Percentiles rank a stretch among this genome's conserved stretches.
Conservation (phyloP, 202 grass and related monocot genomes). For the Schoenoplectus tabernaemontani region DNA sequence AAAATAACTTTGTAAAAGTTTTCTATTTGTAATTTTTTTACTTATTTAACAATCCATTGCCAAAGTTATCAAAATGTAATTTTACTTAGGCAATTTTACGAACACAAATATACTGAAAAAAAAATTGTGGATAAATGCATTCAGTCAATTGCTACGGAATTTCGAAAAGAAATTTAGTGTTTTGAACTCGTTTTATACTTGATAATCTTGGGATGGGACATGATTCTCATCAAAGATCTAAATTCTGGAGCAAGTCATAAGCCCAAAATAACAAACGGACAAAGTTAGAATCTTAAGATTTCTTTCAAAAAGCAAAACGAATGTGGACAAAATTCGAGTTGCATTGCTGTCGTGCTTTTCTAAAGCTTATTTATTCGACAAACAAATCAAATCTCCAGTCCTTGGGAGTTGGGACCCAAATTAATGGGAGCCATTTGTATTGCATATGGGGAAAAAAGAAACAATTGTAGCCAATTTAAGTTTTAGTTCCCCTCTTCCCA, state of each 20-base stretch:
- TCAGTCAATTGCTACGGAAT: no score
- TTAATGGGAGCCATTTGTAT: not conserved
- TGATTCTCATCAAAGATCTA: not conserved
- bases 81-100: no score
- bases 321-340: not conserved
- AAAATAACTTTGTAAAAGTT: no score
- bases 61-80: no score
- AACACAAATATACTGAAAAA: no score
- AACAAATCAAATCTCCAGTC: not conserved
- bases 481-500: not conserved
- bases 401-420: not conserved
- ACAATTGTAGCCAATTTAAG: not conserved
- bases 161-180: no score
- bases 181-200: no score
- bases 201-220: not conserved
- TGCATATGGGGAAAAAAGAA: not conserved
- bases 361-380: not conserved
- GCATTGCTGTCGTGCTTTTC: not conserved
- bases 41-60: no score
- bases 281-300: constrained; percentile 1
- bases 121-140: no score
- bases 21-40: no score
- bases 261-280: not conserved
- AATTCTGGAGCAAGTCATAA: not conserved
- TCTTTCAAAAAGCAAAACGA: not conserved